These are phyloP conservation scores for Fusarium robinianum DNA, from an alignment of 2,329 filamentous ascomycete species.

Conservation along the genomic window DNA sequence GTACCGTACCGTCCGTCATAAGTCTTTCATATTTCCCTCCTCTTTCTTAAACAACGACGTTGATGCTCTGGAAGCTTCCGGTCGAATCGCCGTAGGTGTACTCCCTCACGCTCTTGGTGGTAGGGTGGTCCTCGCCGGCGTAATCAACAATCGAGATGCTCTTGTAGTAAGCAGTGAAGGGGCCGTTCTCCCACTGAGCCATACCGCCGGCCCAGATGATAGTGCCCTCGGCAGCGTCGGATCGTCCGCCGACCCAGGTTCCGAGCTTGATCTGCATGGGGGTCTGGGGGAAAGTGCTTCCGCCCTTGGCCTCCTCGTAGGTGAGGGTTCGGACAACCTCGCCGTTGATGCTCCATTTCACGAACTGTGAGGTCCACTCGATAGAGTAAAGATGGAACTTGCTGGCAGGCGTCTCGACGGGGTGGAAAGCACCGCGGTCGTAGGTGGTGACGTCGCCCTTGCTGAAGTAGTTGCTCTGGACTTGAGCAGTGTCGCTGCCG, in stretches of 20 bases:
- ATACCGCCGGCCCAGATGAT: constrained; percentile 69
- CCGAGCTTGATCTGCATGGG: constrained; percentile 73
- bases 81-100: constrained; percentile 50
- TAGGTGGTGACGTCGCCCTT: constrained; percentile 70
- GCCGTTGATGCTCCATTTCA: constrained; percentile 69
- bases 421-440: constrained; percentile 63
- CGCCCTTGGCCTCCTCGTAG: constrained; percentile 61
- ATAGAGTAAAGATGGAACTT: constrained; percentile 67
- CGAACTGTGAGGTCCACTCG: constrained; percentile 66
- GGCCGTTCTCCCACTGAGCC: constrained; percentile 49
- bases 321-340: constrained; percentile 63
- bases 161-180: constrained; percentile 52
- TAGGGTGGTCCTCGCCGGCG: constrained; percentile 43
- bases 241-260: constrained; percentile 64
- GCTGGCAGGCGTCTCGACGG: constrained; percentile 54
- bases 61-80: constrained; percentile 50
- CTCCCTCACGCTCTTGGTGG: constrained; percentile 43
- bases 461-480: constrained; percentile 83
- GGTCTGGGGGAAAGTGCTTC: constrained; percentile 69
- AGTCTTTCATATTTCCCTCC: background rate
- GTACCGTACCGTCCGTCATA: too few relatives aligned
- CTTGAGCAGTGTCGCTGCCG: constrained; percentile 67
- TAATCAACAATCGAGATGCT: constrained; percentile 51
- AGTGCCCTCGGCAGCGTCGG: constrained; percentile 67
- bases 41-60: constrained; percentile 29